phyloP scores from a whole-genome alignment of 1,139 yeast genomes.

The Candida glucosophila region DNA sequence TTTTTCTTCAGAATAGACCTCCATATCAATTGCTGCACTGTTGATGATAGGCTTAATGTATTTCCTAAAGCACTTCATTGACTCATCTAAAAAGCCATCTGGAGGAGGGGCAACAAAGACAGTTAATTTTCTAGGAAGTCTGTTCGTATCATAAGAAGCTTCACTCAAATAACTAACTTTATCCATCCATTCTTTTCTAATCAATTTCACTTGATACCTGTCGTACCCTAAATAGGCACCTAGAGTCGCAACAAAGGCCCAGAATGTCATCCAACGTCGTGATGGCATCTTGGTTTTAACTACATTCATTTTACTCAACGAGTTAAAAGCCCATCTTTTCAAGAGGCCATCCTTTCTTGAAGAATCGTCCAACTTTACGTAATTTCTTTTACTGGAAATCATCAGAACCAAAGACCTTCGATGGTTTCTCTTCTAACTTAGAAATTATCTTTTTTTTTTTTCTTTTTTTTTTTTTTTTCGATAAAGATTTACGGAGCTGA shows the following conservation, averaged over 20 bases:
- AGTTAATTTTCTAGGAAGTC: conserved; percentile 66
- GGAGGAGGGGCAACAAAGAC: conserved; percentile 95
- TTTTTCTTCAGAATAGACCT: conserved; percentile 61
- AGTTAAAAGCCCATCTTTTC: no score
- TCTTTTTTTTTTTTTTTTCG: no score
- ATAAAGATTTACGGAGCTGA: no score
- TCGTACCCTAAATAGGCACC: conserved; percentile 77
- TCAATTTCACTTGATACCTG: conserved; percentile 57
- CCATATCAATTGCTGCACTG: conserved; percentile 82
- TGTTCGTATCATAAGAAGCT: conserved; percentile 24
- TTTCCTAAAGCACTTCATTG: conserved; percentile 65
- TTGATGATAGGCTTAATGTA: conserved; percentile 83
- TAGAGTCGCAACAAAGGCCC: conserved; percentile 58
- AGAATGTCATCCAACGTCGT: conserved; percentile 87
- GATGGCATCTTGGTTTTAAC: conserved; percentile 74
- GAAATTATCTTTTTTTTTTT: not conserved
- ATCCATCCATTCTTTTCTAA: conserved; percentile 60
- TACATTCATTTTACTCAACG: conserved; percentile 80
- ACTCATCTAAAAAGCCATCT: conserved; percentile 75
- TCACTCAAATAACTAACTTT: conserved; percentile 45
- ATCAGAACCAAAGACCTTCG: not conserved
- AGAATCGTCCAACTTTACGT: no score
- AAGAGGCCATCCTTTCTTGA: conserved; percentile 48
- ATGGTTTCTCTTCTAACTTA: not conserved
- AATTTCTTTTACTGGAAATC: no score